These are phyloP conservation scores for Rhododendron henanense DNA, from an alignment of 148 eudicot genomes.

Conservation along the genomic window DNA sequence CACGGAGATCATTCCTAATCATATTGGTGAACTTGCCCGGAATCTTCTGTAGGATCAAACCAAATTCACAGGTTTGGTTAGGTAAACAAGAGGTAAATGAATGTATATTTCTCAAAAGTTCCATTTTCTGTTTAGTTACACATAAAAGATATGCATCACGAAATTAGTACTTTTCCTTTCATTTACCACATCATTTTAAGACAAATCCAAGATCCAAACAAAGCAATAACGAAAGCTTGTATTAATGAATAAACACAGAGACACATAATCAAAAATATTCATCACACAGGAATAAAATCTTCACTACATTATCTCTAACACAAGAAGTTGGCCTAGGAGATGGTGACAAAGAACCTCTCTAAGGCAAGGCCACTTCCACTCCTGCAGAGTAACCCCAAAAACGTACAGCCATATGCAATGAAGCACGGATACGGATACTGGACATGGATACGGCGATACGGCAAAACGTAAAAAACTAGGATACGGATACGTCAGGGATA, in stretches of 20 bases:
- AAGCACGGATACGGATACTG: too few species aligned
- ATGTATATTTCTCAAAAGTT: background rate
- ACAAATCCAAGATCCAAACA: background rate
- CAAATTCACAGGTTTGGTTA: background rate
- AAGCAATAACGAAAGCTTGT: background rate
- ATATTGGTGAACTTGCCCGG: background rate
- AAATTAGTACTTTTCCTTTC: background rate
- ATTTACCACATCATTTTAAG: background rate
- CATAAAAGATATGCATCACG: background rate
- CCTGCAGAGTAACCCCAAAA: background rate
- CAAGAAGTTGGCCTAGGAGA: background rate
- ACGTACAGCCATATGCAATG: background rate
- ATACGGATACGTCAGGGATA: too few species aligned
- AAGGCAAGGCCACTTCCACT: background rate
- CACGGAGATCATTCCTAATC: slow-evolving; percentile 20
- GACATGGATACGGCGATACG: too few species aligned
- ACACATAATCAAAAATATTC: background rate
- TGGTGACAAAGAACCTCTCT: background rate
- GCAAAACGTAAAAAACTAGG: too few species aligned
- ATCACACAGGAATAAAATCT: background rate
- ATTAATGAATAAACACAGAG: background rate
- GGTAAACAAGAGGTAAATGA: background rate
- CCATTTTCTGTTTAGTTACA: background rate
- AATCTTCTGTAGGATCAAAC: background rate
- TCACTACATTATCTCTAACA: background rate